Conservation (phyloP, 2,329 filamentous ascomycete species). For the Triangularia verruculosa region DNA sequence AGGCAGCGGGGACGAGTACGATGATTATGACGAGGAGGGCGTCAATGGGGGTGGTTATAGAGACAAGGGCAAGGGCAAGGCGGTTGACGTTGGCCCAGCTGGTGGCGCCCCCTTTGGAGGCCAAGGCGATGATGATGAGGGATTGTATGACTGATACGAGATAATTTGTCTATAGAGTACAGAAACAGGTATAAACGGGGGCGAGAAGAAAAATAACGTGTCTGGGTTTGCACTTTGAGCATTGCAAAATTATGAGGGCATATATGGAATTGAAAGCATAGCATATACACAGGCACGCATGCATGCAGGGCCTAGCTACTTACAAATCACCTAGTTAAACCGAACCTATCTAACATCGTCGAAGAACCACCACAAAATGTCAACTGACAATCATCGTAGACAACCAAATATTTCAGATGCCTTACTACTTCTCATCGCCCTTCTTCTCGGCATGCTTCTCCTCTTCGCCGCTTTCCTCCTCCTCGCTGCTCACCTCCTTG, state of each 20-base stretch:
- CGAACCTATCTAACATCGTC: background rate
- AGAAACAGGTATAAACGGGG: background rate
- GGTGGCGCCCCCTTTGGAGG: conserved; percentile 41
- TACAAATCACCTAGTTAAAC: background rate
- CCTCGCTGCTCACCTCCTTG: conserved; percentile 39
- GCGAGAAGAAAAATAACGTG: background rate
- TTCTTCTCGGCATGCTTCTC: conserved; percentile 29
- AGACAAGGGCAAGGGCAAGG: conserved; percentile 55
- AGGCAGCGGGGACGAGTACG: conserved; percentile 39
- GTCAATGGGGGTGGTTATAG: conserved; percentile 31
- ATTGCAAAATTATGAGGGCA: background rate
- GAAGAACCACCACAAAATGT: background rate
- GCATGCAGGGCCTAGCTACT: background rate
- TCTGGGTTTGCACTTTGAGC: background rate
- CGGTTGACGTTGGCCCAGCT: conserved; percentile 49
- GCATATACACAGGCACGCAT: background rate
- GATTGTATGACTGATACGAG: conserved; percentile 45
- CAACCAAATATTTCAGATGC: background rate
- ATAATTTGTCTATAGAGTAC: conserved; percentile 3
- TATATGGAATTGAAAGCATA: background rate
- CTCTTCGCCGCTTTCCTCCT: conserved; percentile 35
- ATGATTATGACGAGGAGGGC: conserved; percentile 35
- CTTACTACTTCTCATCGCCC: conserved; percentile 27
- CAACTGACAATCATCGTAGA: background rate
- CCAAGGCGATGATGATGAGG: conserved; percentile 54